phyloP scores from a whole-genome alignment of 106 monocot genomes.

The Hemerocallis citrina region DNA sequence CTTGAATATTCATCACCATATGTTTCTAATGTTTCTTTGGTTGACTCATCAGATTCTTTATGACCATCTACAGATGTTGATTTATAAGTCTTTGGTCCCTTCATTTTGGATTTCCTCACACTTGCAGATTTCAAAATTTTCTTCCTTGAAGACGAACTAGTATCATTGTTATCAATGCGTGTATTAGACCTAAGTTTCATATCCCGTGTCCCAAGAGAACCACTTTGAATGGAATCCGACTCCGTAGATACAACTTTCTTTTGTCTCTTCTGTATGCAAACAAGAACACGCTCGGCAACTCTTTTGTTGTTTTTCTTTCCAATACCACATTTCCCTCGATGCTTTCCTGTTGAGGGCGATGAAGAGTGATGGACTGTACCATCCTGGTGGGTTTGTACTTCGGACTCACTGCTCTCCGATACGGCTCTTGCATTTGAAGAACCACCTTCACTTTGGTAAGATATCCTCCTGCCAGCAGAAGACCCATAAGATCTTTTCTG shows the following conservation, averaged over 20 bases:
- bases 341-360: constrained; percentile 36
- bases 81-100: constrained; percentile 19
- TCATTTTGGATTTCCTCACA: constrained; percentile 38
- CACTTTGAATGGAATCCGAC: constrained; percentile 62
- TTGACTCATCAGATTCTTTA: constrained; percentile 23
- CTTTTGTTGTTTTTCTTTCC: constrained; percentile 75
- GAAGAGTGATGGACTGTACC: constrained; percentile 18
- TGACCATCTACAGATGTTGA: constrained; percentile 23
- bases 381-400: constrained; percentile 39
- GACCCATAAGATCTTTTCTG: constrained; percentile 31
- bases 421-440: constrained; percentile 74
- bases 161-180: constrained; percentile 36
- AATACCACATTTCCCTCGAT: constrained; percentile 30
- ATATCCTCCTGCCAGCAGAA: constrained; percentile 38
- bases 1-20: constrained; percentile 41
- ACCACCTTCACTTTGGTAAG: constrained; percentile 69
- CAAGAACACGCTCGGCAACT: constrained; percentile 72
- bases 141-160: constrained; percentile 32
- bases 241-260: constrained; percentile 48
- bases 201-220: constrained; percentile 29
- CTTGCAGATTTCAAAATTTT: constrained; percentile 23
- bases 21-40: constrained; percentile 22
- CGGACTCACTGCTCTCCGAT: constrained; percentile 87
- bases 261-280: constrained; percentile 66
- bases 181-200: constrained; percentile 55